These are phyloP conservation scores for Ehretia macrophylla DNA, from an alignment of 257 asterid genomes.

Conservation along the genomic window DNA sequence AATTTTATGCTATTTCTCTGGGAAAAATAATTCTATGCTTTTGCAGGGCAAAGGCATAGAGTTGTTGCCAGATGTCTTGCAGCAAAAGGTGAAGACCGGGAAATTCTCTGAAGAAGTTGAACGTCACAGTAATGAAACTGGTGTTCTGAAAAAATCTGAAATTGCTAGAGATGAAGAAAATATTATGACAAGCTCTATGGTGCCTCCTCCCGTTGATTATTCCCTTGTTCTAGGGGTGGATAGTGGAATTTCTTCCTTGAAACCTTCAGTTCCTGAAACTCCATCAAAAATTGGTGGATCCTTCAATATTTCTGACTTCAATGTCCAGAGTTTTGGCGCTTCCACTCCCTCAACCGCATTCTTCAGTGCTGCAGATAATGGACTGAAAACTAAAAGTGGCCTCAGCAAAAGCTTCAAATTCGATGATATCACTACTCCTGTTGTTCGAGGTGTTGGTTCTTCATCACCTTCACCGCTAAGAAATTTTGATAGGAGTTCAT, in stretches of 20 bases:
- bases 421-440: slow-evolving; percentile 5
- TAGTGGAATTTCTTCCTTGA: slow-evolving; percentile 15
- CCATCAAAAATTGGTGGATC: slow-evolving; percentile 21
- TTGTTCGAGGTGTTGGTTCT: slow-evolving; percentile 12
- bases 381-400: slow-evolving; percentile 16
- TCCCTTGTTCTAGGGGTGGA: slow-evolving; percentile 11
- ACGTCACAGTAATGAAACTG: slow-evolving; percentile 17
- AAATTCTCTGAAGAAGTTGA: slow-evolving; percentile 42
- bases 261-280: slow-evolving; percentile 16
- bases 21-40: neutral
- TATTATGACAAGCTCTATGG: slow-evolving; percentile 47
- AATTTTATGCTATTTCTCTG: neutral
- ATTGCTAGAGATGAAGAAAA: slow-evolving; percentile 47
- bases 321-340: slow-evolving; percentile 17
- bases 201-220: slow-evolving; percentile 22
- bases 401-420: slow-evolving; percentile 22
- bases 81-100: slow-evolving; percentile 66
- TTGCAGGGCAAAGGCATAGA: slow-evolving; percentile 72
- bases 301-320: slow-evolving; percentile 8
- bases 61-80: slow-evolving; percentile 66
- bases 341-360: slow-evolving; percentile 12
- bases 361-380: slow-evolving; percentile 25
- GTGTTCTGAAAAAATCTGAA: slow-evolving; percentile 28
- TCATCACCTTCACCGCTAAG: slow-evolving; percentile 19
- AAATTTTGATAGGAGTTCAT: slow-evolving; percentile 19